phyloP scores from a whole-genome alignment of 345 rosid species.

The Passiflora organensis region DNA sequence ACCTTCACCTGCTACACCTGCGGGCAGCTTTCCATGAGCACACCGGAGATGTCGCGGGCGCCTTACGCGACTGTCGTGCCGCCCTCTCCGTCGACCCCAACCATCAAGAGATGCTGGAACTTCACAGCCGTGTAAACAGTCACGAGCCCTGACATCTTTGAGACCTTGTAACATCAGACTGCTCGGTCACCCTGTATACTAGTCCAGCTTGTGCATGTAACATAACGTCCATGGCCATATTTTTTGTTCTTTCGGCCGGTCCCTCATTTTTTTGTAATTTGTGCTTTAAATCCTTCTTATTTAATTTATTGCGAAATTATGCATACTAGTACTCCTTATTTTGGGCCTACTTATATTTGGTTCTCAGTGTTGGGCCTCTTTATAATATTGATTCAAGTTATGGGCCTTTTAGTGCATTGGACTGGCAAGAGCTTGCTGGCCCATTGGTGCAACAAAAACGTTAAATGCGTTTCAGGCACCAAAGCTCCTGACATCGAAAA shows the following conservation, averaged over 20 bases:
- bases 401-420: too few relatives aligned
- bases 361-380: too few relatives aligned
- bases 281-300: too few relatives aligned
- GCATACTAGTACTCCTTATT: too few relatives aligned
- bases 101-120: slow-evolving; percentile 90
- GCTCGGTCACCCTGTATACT: slow-evolving; percentile 19
- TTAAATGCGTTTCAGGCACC: too few relatives aligned
- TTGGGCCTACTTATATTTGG: too few relatives aligned
- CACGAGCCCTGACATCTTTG: slow-evolving; percentile 59
- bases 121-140: slow-evolving; percentile 86
- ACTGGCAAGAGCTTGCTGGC: too few relatives aligned
- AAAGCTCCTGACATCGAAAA: too few relatives aligned
- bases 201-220: slow-evolving; percentile 11
- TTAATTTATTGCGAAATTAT: slow-evolving; percentile 11
- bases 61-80: slow-evolving; percentile 82
- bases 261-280: slow-evolving; percentile 11
- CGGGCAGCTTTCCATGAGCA: slow-evolving; percentile 96
- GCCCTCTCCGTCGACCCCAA: slow-evolving; percentile 93
- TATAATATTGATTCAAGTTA: too few relatives aligned
- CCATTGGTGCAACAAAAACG: too few relatives aligned
- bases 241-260: not conserved
- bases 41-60: slow-evolving; percentile 56
- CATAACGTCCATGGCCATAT: slow-evolving; percentile 9
- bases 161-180: not conserved
- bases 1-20: slow-evolving; percentile 86